phyloP scores from a whole-genome alignment of 2,329 filamentous ascomycete species.

The Mycosphaerella arachidis region DNA sequence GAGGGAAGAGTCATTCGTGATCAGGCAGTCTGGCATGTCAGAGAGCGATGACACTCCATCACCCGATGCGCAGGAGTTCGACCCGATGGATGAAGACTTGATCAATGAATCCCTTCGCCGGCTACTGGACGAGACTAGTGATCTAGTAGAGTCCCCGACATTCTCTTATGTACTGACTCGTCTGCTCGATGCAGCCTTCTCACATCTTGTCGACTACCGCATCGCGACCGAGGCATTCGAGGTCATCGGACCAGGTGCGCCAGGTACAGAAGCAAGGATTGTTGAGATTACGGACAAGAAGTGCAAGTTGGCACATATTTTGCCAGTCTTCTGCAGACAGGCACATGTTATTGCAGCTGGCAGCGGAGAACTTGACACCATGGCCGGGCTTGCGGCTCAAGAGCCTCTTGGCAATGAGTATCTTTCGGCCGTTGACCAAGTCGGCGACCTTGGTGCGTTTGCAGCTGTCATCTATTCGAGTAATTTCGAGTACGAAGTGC shows the following conservation, averaged over 20 bases:
- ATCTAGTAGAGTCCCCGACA: slow-evolving; percentile 88
- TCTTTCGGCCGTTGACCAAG: slow-evolving; percentile 65
- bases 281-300: slow-evolving; percentile 46
- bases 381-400: slow-evolving; percentile 26
- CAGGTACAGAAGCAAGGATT: slow-evolving; percentile 48
- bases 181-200: slow-evolving; percentile 83
- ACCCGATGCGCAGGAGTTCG: slow-evolving; percentile 15
- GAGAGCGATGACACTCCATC: slow-evolving; percentile 32
- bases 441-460: slow-evolving; percentile 74
- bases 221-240: slow-evolving; percentile 77
- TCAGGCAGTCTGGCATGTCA: slow-evolving; percentile 77
- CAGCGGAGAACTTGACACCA: slow-evolving; percentile 55
- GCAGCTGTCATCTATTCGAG: slow-evolving; percentile 83
- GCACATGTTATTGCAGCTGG: slow-evolving; percentile 84
- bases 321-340: slow-evolving; percentile 86
- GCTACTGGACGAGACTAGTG: slow-evolving; percentile 90
- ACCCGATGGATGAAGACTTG: slow-evolving; percentile 32
- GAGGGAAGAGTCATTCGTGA: slow-evolving; percentile 75
- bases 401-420: slow-evolving; percentile 44
- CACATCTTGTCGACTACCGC: slow-evolving; percentile 75
- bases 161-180: slow-evolving; percentile 83
- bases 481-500: slow-evolving; percentile 60
- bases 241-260: slow-evolving; percentile 32
- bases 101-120: slow-evolving; percentile 65
- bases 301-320: slow-evolving; percentile 78